Base-by-base conservation (phyloP, 225 moss, liverwort and hornwort genomes). In the Pleurozium schreberi region DNA sequence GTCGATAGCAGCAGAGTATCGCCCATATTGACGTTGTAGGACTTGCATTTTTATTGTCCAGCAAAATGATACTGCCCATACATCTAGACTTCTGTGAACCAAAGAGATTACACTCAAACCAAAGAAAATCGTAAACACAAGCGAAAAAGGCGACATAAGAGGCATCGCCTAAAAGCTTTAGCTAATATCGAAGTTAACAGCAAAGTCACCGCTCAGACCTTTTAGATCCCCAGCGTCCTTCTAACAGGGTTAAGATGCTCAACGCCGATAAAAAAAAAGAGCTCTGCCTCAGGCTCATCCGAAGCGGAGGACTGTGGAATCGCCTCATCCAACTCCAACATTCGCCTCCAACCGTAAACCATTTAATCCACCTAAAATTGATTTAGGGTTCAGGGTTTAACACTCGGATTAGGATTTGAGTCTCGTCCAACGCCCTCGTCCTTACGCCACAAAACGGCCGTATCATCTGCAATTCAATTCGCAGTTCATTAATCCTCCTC, bases 401-500 rank as follows among this genome's bases (percentile, higher is more conserved):
- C 62, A 42, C 84, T 80, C 64, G 52, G 20, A 16, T 87, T 50
- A 85, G 85, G 82, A 25, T 28, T 85, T 76, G 69, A 30, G 52
- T 57, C 26, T 61, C 23, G 52, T 91, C 79, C 88, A 36, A 78
- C 64, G 47, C 75, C 88, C 70, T 89, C 89, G 62, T 86, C 86
- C 75, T 87, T 90, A 45, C 91, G 91, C 83, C 90, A 94, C 73
- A 93, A 70, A 77, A 90, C 45, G 43, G 91, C 94, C 16, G 91
- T 91, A 67, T 93, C 94, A 93, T 94, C 94, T 94, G 91, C 87
- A 91, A 74, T 33, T 30, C 82, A 84, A 84, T 52, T 75, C 60
- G 31, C 60, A 79, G 61, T 63, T 63, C 34, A 69, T 15, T 40
- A 75, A 53, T 52, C n/a, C 57, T 36, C 47, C 27, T 77, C 69